phyloP scores from a whole-genome alignment of 345 rosid species.

The Adansonia digitata region DNA sequence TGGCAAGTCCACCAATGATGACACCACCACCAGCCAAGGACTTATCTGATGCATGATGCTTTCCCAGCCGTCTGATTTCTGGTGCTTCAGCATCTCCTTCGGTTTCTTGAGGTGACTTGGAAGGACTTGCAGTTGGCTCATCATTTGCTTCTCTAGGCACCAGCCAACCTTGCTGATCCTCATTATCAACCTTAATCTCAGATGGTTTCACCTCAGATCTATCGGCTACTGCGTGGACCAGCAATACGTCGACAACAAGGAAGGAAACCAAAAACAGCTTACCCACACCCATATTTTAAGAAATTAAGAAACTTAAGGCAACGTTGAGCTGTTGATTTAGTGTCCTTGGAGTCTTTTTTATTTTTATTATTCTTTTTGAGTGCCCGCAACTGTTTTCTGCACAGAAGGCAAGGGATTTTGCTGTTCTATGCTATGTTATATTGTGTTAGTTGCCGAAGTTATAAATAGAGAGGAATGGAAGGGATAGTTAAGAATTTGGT shows the following conservation, averaged over 20 bases:
- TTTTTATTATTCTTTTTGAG: too few relatives aligned
- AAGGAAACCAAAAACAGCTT: constrained; percentile 20
- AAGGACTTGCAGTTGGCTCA: not conserved
- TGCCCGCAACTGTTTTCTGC: not conserved
- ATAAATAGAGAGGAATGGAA: not conserved
- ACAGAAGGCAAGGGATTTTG: not conserved
- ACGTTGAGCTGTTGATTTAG: not conserved
- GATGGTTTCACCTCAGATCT: constrained; percentile 15
- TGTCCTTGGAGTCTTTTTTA: not conserved
- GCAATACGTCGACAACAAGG: constrained; percentile 25
- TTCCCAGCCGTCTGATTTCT: constrained; percentile 36
- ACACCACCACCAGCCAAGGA: constrained; percentile 65
- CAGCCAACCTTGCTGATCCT: not conserved
- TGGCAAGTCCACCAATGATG: constrained; percentile 57
- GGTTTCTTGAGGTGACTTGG: constrained; percentile 2
- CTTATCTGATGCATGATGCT: constrained; percentile 35
- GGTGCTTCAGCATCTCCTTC: constrained; percentile 41
- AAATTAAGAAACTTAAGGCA: not conserved
- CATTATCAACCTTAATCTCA: constrained; percentile 4
- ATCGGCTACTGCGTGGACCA: constrained; percentile 27
- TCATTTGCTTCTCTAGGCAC: constrained; percentile 18
- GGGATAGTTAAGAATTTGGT: too few relatives aligned
- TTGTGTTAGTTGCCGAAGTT: not conserved
- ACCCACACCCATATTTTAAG: not conserved
- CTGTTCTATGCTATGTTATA: too few relatives aligned